Evolutionary conservation across 305 asterid species (phyloP), one percentile per base, ranked within the genome.

Genomic region (Nicotiana rustica): DNA sequence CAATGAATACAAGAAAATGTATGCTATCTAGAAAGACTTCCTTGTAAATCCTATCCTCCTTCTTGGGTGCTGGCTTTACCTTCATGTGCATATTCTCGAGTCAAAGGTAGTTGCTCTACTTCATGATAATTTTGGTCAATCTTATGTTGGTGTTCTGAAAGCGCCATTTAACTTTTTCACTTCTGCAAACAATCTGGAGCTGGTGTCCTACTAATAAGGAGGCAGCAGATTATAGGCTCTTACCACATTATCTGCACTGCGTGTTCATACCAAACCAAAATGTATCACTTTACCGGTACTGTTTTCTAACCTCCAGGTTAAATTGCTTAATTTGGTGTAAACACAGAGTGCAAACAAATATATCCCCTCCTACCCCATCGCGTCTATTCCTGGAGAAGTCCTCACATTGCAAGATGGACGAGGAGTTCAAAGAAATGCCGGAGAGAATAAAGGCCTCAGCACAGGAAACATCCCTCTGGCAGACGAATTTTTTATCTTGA

Each of bases 1-100:
- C 36, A 87, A 75, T 81, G 97, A 93, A n/a, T 92, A 83, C 87
- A 92, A 92, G 91, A 94, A 91, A 81, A 92, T 96, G 96, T 96
- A 96, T 84, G 95, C 97, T 4, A 93, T 93, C 81, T 93, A 86
- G 87, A 69, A 29, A 25, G 8, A 15, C 65, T 52, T 25, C 65
- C 12, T 36, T 52, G 65, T 52, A 75, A 52, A 75, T 75, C 47
- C 80, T 29, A 52, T 8, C 29, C 65, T 61, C 5, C 38, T 65
- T 29, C 4, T 25, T 35, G 29, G 29, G 29, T 25, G 29, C 29
- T 25, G 29, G 29, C 29, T 25, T 25, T 25, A 25, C 29, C 60
- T 19, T 71, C 78, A 19, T 71, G 78, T 44, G 78, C 77, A 10
- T 36, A 69, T n/a, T 69, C 77, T 38, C 38, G 57, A 69, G 44